A percentile compares a stretch with the other conserved stretches of the same genome.
Evolutionary conservation across 2,329 filamentous ascomycete genomes (phyloP).

Genomic region (Geosmithia flava): DNA sequence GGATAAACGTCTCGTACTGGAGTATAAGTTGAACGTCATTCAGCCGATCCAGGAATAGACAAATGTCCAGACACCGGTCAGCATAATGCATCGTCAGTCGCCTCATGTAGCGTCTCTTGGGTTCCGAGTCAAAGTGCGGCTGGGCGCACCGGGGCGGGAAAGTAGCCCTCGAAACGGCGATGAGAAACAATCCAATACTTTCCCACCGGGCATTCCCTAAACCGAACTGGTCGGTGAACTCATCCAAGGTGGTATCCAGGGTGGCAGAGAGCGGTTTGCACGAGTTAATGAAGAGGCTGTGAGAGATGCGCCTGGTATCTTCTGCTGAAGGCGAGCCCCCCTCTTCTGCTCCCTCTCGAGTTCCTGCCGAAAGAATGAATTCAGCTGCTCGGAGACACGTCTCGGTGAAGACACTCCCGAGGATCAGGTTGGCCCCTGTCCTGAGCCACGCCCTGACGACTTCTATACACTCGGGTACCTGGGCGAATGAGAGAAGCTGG

Average conservation of each 20-base stretch:
- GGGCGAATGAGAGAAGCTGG: conserved; percentile 1
- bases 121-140: conserved; percentile 5
- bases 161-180: conserved; percentile 10
- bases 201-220: conserved; percentile 7
- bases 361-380: no score
- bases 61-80: conserved; percentile 11
- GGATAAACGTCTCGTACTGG: conserved; percentile 33
- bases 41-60: conserved; percentile 15
- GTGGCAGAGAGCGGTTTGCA: conserved; percentile 2
- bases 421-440: conserved; percentile 4
- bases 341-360: no score
- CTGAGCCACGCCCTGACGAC: conserved; percentile 3
- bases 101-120: conserved; percentile 6
- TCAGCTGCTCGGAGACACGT: neutral
- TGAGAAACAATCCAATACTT: conserved; percentile 11
- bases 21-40: conserved; percentile 30
- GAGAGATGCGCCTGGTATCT: conserved; percentile 1
- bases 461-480: conserved; percentile 1
- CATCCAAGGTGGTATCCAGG: conserved; percentile 2
- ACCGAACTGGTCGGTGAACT: neutral
- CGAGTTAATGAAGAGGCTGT: conserved; percentile 4
- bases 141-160: conserved; percentile 5
- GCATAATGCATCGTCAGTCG: conserved; percentile 7
- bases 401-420: conserved; percentile 3
- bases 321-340: no score